A percentile compares a stretch with the other conserved stretches of the same genome.
Conservation (phyloP, 179 eudicot species). For the Silene vulgaris region DNA sequence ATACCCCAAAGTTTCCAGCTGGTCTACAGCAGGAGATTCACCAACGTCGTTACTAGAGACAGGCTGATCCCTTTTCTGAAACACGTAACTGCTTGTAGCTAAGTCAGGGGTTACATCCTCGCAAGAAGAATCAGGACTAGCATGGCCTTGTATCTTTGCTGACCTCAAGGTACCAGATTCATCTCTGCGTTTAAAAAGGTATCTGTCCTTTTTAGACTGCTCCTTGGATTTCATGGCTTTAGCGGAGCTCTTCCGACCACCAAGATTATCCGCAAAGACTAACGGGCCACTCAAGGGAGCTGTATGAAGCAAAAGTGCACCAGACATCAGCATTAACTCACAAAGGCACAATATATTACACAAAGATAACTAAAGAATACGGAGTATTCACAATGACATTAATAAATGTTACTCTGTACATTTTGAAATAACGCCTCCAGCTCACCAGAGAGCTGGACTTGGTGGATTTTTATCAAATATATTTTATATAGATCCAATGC, state of each 20-base stretch:
- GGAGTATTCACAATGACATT: neutral
- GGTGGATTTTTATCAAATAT: neutral
- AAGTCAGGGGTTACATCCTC: slow-evolving; percentile 34
- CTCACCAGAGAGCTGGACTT: neutral
- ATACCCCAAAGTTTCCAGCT: slow-evolving; percentile 21
- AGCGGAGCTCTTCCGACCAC: slow-evolving; percentile 48
- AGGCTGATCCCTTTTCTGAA: slow-evolving; percentile 43
- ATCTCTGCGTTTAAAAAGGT: slow-evolving; percentile 77
- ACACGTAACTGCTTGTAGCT: slow-evolving; percentile 36
- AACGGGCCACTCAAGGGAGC: slow-evolving; percentile 85
- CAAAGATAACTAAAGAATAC: neutral
- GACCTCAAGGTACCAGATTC: slow-evolving; percentile 35
- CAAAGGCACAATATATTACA: neutral
- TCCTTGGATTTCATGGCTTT: slow-evolving; percentile 58
- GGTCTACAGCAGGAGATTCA: slow-evolving; percentile 22
- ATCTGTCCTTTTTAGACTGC: slow-evolving; percentile 55
- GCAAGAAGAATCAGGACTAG: slow-evolving; percentile 34
- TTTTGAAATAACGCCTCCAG: neutral
- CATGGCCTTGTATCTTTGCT: slow-evolving; percentile 28
- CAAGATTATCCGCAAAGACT: slow-evolving; percentile 66
- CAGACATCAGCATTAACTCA: slow-evolving; percentile 14
- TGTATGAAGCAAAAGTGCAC: slow-evolving; percentile 33
- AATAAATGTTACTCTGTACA: neutral
- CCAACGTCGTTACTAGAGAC: slow-evolving; percentile 24
- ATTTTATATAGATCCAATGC: neutral